A percentile compares a stretch with the other conserved stretches of the same genome.
Evolutionary conservation across 495 filamentous ascomycete species (phyloP).

Genomic region (Xylona heveae): DNA sequence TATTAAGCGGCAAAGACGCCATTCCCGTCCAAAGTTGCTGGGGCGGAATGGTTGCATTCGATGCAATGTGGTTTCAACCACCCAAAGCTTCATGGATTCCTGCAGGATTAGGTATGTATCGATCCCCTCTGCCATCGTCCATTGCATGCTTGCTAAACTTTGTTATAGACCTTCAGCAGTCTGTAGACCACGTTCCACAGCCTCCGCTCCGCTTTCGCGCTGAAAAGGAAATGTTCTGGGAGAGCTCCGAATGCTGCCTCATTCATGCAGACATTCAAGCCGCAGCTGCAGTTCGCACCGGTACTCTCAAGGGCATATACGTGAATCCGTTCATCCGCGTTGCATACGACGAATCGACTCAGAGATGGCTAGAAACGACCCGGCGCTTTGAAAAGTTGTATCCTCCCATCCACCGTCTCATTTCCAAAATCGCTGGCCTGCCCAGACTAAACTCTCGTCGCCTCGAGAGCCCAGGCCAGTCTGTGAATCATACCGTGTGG

Average conservation of each 20-base stretch:
- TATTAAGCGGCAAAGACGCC: slow-evolving; percentile 38
- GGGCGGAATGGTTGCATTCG: slow-evolving; percentile 66
- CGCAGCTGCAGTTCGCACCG: too few relatives aligned
- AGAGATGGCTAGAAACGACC: slow-evolving; percentile 27
- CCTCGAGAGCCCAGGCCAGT: slow-evolving; percentile 27
- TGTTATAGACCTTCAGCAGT: too few relatives aligned
- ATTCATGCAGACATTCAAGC: slow-evolving; percentile 52
- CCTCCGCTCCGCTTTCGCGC: slow-evolving; percentile 43
- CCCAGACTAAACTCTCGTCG: slow-evolving; percentile 38
- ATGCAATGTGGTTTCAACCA: slow-evolving; percentile 39
- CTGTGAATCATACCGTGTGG: slow-evolving; percentile 33
- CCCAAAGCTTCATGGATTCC: too few relatives aligned
- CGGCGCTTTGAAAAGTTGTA: slow-evolving; percentile 39
- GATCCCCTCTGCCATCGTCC: too few relatives aligned
- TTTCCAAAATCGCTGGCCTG: slow-evolving; percentile 26
- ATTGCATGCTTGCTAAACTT: too few relatives aligned
- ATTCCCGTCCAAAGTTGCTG: slow-evolving; percentile 61
- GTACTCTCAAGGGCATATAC: slow-evolving; percentile 33
- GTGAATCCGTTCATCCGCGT: slow-evolving; percentile 55
- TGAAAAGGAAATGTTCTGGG: slow-evolving; percentile 44
- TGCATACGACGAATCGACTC: slow-evolving; percentile 32
- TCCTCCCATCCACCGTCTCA: slow-evolving; percentile 28
- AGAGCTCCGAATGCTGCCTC: slow-evolving; percentile 62
- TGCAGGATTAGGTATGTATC: too few relatives aligned
- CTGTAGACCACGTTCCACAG: not conserved